Base-by-base conservation (phyloP, 129 eudicot species). In the Scalesia atractyloides region DNA sequence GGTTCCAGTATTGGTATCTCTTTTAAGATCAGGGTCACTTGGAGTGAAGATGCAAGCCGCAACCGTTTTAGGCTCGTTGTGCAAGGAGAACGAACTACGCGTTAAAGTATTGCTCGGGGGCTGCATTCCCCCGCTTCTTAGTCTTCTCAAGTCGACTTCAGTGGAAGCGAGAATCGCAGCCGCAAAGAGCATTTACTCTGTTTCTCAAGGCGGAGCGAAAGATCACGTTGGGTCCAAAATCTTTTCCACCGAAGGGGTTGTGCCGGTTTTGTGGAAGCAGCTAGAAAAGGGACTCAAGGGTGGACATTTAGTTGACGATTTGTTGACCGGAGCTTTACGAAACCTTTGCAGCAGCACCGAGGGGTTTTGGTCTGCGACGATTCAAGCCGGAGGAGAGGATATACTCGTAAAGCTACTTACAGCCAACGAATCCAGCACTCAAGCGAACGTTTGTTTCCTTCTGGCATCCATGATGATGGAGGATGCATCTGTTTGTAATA, bases 221-320 rank as follows among this genome's bases (percentile, higher is more conserved):
- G 99, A 95, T 85, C 99, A 95, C 44, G 96, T 95, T 60, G 97
- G 99, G 30, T 95, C 99, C 12, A 95, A 95, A 77, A 91, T 95
- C 10, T 95, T 95, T 76, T 95, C 97, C n/a, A 95, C 99, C 34
- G 99, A 95, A 86, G 97, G 97, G 34, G 99, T 95, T 34, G 99
- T 95, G n/a, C 95, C 97, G 24, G 99, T 85, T 62, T 73, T 95
- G 16, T 95, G 97, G 99, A 86, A 81, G 66, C 97, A 86, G 81
- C 82, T 95, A 17, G 82, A 86, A 73, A 88, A 84, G 79, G 97
- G 99, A 36, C 90, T 83, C 17, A 91, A 83, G 76, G 95, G 96
- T 68, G 96, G 95, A 50, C 84, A 91, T 58, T 66, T 83, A 59
- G 97, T 91, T 62, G 97, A 95, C 74, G 89, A 85, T 68, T 82